A percentile compares a stretch with the other conserved stretches of the same genome.
Conservation (phyloP, 495 filamentous ascomycete species). For the Aspergillus diversus region DNA sequence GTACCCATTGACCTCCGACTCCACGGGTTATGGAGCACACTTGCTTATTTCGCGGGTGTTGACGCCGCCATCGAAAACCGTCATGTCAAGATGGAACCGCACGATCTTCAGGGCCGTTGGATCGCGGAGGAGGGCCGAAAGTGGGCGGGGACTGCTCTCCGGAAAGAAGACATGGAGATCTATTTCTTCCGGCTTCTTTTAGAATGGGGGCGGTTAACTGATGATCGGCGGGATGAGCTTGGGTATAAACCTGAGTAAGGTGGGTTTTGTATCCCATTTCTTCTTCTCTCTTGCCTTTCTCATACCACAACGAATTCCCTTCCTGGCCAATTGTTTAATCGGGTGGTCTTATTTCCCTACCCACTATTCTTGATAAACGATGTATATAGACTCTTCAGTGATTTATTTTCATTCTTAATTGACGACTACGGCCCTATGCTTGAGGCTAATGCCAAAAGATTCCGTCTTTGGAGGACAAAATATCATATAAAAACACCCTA, state of each 20-base stretch:
- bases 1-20: conserved; percentile 73
- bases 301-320: background rate
- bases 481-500: background rate
- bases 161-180: conserved; percentile 82
- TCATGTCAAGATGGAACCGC: conserved; percentile 31
- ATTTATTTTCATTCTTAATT: conserved; percentile 2
- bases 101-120: conserved; percentile 55
- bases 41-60: conserved; percentile 64
- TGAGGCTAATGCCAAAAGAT: background rate
- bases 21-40: conserved; percentile 64
- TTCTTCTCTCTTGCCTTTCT: background rate
- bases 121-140: conserved; percentile 69
- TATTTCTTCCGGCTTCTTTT: conserved; percentile 79
- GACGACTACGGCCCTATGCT: background rate
- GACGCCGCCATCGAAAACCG: conserved; percentile 26
- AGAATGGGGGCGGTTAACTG: conserved; percentile 71
- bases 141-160: conserved; percentile 67
- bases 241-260: conserved; percentile 46
- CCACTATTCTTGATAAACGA: conserved; percentile 2
- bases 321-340: background rate
- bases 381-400: conserved; percentile 1
- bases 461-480: too few species aligned
- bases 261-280: background rate
- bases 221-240: conserved; percentile 63
- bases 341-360: conserved; percentile 1